Base-by-base conservation (phyloP, 257 asterid species). In the Jacaranda copaia region DNA sequence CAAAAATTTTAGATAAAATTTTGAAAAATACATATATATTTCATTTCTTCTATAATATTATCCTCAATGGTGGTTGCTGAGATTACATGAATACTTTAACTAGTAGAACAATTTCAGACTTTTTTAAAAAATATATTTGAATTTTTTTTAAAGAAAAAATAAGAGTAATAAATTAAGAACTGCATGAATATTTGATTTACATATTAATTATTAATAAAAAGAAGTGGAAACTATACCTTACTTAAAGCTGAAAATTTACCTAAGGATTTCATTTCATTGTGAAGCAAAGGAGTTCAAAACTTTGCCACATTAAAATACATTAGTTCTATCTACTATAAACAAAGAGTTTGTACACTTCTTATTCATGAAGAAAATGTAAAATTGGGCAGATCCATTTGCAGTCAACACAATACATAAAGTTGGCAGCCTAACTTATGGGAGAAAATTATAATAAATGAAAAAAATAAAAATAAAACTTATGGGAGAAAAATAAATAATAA, bases 221-320 rank as follows among this genome's bases (percentile, higher is more conserved):
- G 13, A 48, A 48, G 55, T 48, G 9, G 55, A 18, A 18, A 57
- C 36, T 57, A 57, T 13, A 53, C 3, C 8, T 57, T 57, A 16
- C 35, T 57, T 57, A 57, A 57, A 57, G 63, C 63, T 16, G 35
- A 39, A 57, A 18, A 57, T 16, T 35, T 57, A n/a, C n/a, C 66
- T 7, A 32, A 60, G 66, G 42, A 60, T 25, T 20, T 3, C 62
- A 56, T n/a, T 56, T 56, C 62, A 56, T 2, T 5, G 12, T 18
- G 11, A 60, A 60, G 66, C 40, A 60, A 60, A 10, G 35, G 16
- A 6, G 66, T 60, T 56, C 13, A 56, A 56, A 19, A 18, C 36
- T 48, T 48, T 10, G 7, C 36, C 63, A 19, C 63, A 62, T 4
- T 14, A 38, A 12, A 35, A 35, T 62, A 48, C 18, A 11, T 62